These are phyloP conservation scores for Capsella bursapastoris DNA, from an alignment of 345 rosid genomes.

Conservation along the genomic window DNA sequence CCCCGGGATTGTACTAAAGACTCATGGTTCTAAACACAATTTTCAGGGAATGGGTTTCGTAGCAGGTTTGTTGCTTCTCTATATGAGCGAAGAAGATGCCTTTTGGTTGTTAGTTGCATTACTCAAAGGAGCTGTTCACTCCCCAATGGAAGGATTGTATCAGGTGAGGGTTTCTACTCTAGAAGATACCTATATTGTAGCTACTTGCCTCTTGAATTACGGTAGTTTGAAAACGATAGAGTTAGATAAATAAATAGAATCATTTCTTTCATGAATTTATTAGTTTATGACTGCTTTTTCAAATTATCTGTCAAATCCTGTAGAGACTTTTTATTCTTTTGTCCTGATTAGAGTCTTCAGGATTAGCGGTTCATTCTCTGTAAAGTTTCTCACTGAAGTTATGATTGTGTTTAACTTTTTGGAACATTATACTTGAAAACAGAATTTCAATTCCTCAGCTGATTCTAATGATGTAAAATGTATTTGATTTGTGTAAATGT, in stretches of 20 bases:
- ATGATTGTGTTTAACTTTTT: slow-evolving; percentile 1
- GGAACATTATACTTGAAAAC: slow-evolving; percentile 13
- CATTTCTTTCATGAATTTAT: too few relatives aligned
- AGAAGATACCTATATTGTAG: background rate
- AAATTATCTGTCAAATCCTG: too few relatives aligned
- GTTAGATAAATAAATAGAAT: too few relatives aligned
- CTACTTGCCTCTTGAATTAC: slow-evolving; percentile 40
- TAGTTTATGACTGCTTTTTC: too few relatives aligned
- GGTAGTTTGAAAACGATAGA: slow-evolving; percentile 27
- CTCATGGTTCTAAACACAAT: slow-evolving; percentile 17
- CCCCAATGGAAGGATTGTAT: slow-evolving; percentile 98
- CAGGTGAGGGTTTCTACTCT: slow-evolving; percentile 54
- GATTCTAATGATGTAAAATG: background rate
- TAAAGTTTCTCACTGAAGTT: slow-evolving; percentile 14
- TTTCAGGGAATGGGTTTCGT: slow-evolving; percentile 96
- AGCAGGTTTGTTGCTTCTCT: slow-evolving; percentile 91
- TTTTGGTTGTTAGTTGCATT: slow-evolving; percentile 97
- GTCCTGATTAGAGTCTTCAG: background rate
- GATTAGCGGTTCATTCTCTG: background rate
- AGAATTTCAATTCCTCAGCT: background rate
- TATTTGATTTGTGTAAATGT: slow-evolving; percentile 21
- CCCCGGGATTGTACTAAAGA: slow-evolving; percentile 21
- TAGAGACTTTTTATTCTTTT: too few relatives aligned
- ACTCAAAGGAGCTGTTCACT: slow-evolving; percentile 94
- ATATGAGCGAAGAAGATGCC: slow-evolving; percentile 98